Conservation (phyloP, 208 protist genomes). For the Histomonas meleagridis region DNA sequence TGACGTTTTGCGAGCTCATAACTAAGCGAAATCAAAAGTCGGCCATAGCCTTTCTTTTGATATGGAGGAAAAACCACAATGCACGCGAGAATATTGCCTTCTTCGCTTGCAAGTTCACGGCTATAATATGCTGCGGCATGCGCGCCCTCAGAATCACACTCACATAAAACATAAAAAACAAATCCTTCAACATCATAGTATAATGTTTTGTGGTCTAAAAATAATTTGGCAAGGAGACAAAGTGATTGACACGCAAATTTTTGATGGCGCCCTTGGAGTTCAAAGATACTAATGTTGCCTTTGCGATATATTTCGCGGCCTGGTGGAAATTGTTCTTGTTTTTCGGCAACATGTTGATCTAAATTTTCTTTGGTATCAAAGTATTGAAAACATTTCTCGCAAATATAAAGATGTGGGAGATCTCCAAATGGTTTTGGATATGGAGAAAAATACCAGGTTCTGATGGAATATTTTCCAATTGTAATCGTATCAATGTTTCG, state of each 20-base stretch:
- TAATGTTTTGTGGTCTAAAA: conserved; percentile 97
- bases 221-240: conserved; percentile 92
- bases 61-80: conserved; percentile 90
- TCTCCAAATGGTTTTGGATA: not conserved
- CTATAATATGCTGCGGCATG: conserved; percentile 93
- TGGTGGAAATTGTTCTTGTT: conserved; percentile 61
- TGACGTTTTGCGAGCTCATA: conserved; percentile 89
- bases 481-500: not conserved
- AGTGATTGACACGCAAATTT: conserved; percentile 71
- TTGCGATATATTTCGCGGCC: conserved; percentile 70
- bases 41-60: conserved; percentile 85
- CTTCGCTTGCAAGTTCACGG: conserved; percentile 52
- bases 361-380: not conserved
- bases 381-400: conserved; percentile 34
- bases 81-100: conserved; percentile 60
- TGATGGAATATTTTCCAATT: not conserved
- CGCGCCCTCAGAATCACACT: conserved; percentile 70
- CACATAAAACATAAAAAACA: conserved; percentile 90
- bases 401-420: conserved; percentile 15
- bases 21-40: conserved; percentile 86
- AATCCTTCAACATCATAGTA: conserved; percentile 97
- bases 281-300: conserved; percentile 71
- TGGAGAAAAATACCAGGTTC: conserved; percentile 39
- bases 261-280: conserved; percentile 57
- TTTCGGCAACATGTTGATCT: conserved; percentile 20